A percentile compares a stretch with the other conserved stretches of the same genome.
Conservation (phyloP, 495 filamentous ascomycete genomes). For the Penicillium fimorum region DNA sequence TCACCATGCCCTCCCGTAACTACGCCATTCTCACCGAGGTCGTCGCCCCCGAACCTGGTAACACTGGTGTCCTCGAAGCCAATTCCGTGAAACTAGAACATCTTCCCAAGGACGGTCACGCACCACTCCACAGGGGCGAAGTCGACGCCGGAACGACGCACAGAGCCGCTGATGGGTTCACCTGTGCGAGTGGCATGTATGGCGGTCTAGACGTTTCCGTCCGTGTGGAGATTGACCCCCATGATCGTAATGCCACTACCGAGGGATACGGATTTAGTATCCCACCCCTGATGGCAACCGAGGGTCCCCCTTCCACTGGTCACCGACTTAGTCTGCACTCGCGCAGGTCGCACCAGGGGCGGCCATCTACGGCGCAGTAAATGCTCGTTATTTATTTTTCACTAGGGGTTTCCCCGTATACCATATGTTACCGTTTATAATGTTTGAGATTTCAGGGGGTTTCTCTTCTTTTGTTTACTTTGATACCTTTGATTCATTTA, state of each 20-base stretch:
- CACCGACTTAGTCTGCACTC: conserved; percentile 25
- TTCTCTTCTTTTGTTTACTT: background rate
- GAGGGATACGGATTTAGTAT: conserved; percentile 66
- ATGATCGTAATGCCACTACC: conserved; percentile 59
- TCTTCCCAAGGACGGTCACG: conserved; percentile 59
- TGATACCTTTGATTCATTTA: conserved; percentile 10
- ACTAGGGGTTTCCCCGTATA: background rate
- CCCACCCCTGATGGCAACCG: conserved; percentile 29
- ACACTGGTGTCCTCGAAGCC: conserved; percentile 22
- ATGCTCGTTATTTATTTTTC: background rate
- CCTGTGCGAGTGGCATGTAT: conserved; percentile 52
- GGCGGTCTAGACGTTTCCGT: conserved; percentile 68
- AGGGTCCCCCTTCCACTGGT: conserved; percentile 13
- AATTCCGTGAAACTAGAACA: conserved; percentile 23
- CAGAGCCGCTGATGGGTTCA: conserved; percentile 53
- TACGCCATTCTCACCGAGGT: conserved; percentile 79
- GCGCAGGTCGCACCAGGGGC: conserved; percentile 22
- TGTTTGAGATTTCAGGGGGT: conserved; percentile 8
- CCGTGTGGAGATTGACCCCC: conserved; percentile 68
- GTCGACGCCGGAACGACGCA: conserved; percentile 62
- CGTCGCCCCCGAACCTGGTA: conserved; percentile 22
- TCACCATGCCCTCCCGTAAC: conserved; percentile 90
- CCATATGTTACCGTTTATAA: conserved; percentile 6
- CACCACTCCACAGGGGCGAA: conserved; percentile 63
- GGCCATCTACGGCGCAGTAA: conserved; percentile 28